These are phyloP conservation scores for Arctium minus DNA, from an alignment of 129 eudicot species.

Conservation along the genomic window DNA sequence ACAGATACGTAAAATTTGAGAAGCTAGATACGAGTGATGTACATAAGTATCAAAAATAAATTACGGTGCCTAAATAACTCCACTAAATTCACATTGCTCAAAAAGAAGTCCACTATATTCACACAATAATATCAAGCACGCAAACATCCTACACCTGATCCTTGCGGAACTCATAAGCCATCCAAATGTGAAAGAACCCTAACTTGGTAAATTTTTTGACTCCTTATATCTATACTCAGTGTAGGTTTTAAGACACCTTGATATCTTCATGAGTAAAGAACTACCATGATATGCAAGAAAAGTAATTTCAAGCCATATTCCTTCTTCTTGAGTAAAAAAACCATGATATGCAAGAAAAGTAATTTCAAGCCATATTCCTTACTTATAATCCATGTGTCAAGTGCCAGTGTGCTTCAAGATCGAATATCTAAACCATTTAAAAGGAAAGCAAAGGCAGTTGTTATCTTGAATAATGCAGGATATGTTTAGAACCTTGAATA, in stretches of 20 bases:
- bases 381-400: neutral
- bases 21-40: too few relatives aligned
- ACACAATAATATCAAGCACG: too few relatives aligned
- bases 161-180: neutral
- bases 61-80: too few relatives aligned
- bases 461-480: neutral
- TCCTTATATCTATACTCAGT: neutral
- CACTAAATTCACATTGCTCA: too few relatives aligned
- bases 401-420: neutral
- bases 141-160: too few relatives aligned
- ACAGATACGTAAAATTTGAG: too few relatives aligned
- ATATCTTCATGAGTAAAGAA: neutral
- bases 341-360: neutral
- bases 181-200: neutral
- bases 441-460: neutral
- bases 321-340: neutral
- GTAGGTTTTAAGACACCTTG: neutral
- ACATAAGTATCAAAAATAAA: too few relatives aligned
- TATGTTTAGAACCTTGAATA: conserved; percentile 65
- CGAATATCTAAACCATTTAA: neutral
- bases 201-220: neutral
- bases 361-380: neutral
- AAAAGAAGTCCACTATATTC: too few relatives aligned
- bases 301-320: neutral
- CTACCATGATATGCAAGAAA: neutral